phyloP scores from a whole-genome alignment of 768 basidiomycete species.

The Boletus bicolor region DNA sequence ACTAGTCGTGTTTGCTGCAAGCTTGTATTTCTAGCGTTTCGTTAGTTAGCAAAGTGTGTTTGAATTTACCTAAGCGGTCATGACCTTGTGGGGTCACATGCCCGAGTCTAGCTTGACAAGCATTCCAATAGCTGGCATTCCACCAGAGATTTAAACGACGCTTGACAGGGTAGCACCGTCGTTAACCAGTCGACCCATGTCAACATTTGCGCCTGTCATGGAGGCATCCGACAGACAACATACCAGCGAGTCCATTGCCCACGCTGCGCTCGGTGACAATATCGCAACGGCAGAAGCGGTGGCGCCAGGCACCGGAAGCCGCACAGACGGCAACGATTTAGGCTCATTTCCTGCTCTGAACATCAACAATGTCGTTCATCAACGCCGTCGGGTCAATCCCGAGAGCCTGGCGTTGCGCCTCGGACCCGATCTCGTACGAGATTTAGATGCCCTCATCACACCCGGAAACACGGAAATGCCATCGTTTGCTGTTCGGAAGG shows the following conservation, averaged over 20 bases:
- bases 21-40: constrained; percentile 68
- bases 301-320: constrained; percentile 12
- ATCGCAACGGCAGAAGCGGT: background rate
- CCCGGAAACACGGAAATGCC: constrained; percentile 75
- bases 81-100: constrained; percentile 10
- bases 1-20: constrained; percentile 82
- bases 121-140: constrained; percentile 20
- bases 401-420: constrained; percentile 66
- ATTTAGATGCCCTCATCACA: constrained; percentile 67
- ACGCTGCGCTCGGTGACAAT: background rate
- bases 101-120: background rate
- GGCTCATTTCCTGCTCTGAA: background rate
- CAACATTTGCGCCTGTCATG: constrained; percentile 10
- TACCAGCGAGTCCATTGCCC: constrained; percentile 1
- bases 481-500: constrained; percentile 63
- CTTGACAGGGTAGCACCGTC: background rate
- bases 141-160: constrained; percentile 15
- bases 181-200: background rate
- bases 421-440: constrained; percentile 61
- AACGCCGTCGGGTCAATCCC: constrained; percentile 57
- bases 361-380: constrained; percentile 17
- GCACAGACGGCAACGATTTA: constrained; percentile 1
- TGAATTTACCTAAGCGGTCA: background rate
- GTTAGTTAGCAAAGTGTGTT: background rate
- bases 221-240: background rate